These are phyloP conservation scores for Chenopodium album DNA, from an alignment of 148 eudicot genomes.

Conservation along the genomic window DNA sequence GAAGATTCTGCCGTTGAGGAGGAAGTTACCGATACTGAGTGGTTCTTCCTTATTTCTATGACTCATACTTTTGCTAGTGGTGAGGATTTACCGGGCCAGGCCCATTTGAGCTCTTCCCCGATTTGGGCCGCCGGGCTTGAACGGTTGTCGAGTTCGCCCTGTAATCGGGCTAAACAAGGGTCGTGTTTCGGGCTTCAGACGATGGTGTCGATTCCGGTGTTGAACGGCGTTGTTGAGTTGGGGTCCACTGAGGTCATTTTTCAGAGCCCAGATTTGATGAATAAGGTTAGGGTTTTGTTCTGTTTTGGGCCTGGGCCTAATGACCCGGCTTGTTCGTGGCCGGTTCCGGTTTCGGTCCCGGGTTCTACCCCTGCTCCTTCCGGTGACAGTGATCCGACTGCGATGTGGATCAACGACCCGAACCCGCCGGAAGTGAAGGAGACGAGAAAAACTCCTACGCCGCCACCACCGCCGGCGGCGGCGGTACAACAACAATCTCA, in stretches of 20 bases:
- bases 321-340: slow-evolving; percentile 10
- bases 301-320: slow-evolving; percentile 18
- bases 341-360: background rate
- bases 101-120: slow-evolving; percentile 33
- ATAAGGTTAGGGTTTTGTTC: slow-evolving; percentile 48
- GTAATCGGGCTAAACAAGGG: slow-evolving; percentile 60
- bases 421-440: slow-evolving; percentile 22
- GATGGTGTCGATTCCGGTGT: slow-evolving; percentile 55
- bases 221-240: slow-evolving; percentile 63
- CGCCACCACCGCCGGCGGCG: background rate
- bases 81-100: slow-evolving; percentile 68
- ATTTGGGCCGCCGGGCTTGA: slow-evolving; percentile 71
- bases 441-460: slow-evolving; percentile 9
- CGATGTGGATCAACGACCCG: slow-evolving; percentile 72
- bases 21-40: slow-evolving; percentile 79
- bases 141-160: slow-evolving; percentile 33
- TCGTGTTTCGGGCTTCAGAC: slow-evolving; percentile 55
- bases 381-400: slow-evolving; percentile 63
- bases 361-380: background rate
- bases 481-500: background rate
- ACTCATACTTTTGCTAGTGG: slow-evolving; percentile 61
- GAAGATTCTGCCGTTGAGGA: slow-evolving; percentile 44
- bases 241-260: slow-evolving; percentile 62
- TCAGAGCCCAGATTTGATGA: slow-evolving; percentile 47
- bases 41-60: slow-evolving; percentile 84